Base-by-base conservation (phyloP, 2,329 filamentous ascomycete species). In the Endothia cerciana region DNA sequence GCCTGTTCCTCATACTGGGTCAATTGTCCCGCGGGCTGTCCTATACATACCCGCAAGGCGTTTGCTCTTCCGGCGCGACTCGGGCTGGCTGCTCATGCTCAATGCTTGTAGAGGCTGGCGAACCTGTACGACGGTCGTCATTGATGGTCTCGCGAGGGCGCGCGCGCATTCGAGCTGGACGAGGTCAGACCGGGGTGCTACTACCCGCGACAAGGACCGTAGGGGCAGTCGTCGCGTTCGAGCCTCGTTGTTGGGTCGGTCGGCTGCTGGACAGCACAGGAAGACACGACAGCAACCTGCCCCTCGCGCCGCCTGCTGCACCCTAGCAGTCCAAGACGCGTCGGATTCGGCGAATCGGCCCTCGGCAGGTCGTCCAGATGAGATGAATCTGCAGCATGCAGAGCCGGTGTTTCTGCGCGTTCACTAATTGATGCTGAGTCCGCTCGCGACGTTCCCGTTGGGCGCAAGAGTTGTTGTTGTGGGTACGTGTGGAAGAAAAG, bases 71-170 rank as follows among this genome's bases (percentile, higher is more conserved):
- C 86, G 82, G 74, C 83, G 83, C 58, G 64, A 65, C 78, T 84
- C 83, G 77, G 84, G 79, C 80, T 82, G 81, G 79, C 86, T 87
- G 81, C 81, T 86, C 87, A 90, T 90, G 83, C 86, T 90, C 83
- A 89, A 81, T 77, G 86, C 80, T 85, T 89, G 82, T 79, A 89
- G 81, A 81, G 86, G 85, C 79, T 84, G 83, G 76, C 86, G 86
- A 75, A 84, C 84, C 78, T 83, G 84, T 78, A 89, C 82, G 79
- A 89, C 81, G 77, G 87, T 89, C 87, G 87, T 89, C 87, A 90
- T 90, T 86, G 86, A 88, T 85, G 83, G 56, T 61, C 22, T 58
- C 45, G 53, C 56, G 38, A 43, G 43, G 47, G 47, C 47, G 57
- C 53, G 47, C 45, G 60, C 66, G 66, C 66, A 68, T 66, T 58